phyloP scores from a whole-genome alignment of 805 yeast species.

The Wickerhamomyces queroliae region DNA sequence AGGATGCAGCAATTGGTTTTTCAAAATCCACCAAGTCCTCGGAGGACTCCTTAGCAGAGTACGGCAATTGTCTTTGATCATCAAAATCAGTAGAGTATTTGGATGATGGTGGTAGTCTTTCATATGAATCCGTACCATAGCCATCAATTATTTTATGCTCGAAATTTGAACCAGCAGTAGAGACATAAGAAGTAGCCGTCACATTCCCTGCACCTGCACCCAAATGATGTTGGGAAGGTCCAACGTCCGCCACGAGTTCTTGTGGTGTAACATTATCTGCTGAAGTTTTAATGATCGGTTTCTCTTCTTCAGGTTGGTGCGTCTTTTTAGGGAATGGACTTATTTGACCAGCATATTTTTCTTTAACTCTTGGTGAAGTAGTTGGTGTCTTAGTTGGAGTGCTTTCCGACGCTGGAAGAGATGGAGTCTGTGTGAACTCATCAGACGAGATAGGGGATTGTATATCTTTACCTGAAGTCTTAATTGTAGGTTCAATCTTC shows the following conservation, averaged over 20 bases:
- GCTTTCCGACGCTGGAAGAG: too few relatives aligned
- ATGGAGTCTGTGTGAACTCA: too few relatives aligned
- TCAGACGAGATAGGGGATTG: too few relatives aligned
- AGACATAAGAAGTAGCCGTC: conserved; percentile 10
- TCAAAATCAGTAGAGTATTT: conserved; percentile 1
- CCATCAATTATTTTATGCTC: conserved; percentile 21
- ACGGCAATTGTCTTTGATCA: conserved; percentile 1
- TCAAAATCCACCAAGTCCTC: conserved; percentile 9
- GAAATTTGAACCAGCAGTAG: conserved; percentile 17
- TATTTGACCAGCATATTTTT: too few relatives aligned
- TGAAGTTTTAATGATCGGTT: not conserved
- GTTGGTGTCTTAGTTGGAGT: too few relatives aligned
- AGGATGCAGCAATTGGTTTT: conserved; percentile 23
- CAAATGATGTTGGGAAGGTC: not conserved
- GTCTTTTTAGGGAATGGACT: too few relatives aligned
- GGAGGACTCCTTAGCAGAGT: not conserved
- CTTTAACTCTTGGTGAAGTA: too few relatives aligned
- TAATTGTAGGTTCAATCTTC: not conserved
- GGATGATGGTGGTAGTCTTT: conserved; percentile 4
- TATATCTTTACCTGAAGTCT: too few relatives aligned
- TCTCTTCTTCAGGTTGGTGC: not conserved
- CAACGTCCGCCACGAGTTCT: not conserved
- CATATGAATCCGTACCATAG: conserved; percentile 17
- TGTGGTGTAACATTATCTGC: not conserved
- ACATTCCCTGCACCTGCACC: not conserved